Conservation (phyloP, 305 asterid genomes). For the Rubia peregrina region DNA sequence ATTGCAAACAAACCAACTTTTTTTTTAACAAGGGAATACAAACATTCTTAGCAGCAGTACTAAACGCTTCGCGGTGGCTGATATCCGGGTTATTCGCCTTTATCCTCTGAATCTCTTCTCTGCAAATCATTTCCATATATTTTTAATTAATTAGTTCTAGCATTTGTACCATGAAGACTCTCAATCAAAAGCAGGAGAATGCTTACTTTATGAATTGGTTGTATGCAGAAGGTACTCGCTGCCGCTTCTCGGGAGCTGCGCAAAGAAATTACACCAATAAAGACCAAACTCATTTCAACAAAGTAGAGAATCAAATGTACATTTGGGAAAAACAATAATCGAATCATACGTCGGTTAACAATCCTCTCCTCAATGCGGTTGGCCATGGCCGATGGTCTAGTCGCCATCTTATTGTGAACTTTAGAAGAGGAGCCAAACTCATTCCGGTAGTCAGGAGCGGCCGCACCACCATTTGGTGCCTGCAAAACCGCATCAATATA, state of each 20-base stretch:
- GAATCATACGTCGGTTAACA: slow-evolving; percentile 51
- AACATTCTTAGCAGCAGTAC: slow-evolving; percentile 94
- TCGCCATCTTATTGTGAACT: slow-evolving; percentile 37
- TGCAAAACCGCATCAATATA: slow-evolving; percentile 16
- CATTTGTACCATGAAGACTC: background rate
- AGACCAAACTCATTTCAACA: background rate
- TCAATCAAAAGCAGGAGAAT: background rate
- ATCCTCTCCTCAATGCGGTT: slow-evolving; percentile 34
- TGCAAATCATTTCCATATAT: slow-evolving; percentile 18
- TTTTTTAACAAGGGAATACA: slow-evolving; percentile 9
- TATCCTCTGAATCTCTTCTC: slow-evolving; percentile 91
- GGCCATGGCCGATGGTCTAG: slow-evolving; percentile 36
- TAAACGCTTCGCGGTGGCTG: slow-evolving; percentile 83
- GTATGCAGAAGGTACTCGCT: slow-evolving; percentile 84
- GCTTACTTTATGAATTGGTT: slow-evolving; percentile 84
- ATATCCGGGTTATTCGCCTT: slow-evolving; percentile 83
- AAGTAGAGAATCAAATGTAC: background rate
- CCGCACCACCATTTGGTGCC: slow-evolving; percentile 31
- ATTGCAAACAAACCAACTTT: background rate
- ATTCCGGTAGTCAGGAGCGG: slow-evolving; percentile 34
- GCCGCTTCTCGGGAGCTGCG: slow-evolving; percentile 90
- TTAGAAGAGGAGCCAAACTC: slow-evolving; percentile 62
- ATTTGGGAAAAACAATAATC: background rate
- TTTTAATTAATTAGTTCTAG: background rate
- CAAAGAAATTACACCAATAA: background rate